phyloP scores from a whole-genome alignment of 805 yeast genomes.

The Saturnispora zaruensis region DNA sequence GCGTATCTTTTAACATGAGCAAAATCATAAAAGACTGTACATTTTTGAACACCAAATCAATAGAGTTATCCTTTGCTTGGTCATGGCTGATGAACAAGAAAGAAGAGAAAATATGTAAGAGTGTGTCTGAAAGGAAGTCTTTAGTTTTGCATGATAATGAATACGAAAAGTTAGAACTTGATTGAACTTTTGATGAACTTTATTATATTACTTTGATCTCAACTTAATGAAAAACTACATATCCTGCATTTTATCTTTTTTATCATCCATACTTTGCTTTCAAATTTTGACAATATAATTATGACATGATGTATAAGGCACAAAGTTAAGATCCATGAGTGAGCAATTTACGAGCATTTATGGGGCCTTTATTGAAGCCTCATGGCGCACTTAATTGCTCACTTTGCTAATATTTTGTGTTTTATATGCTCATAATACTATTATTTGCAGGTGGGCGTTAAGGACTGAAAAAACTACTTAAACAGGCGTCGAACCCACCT shows the following conservation, averaged over 20 bases:
- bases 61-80: neutral
- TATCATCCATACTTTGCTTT: neutral
- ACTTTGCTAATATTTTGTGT: neutral
- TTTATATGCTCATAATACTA: neutral
- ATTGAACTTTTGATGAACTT: neutral
- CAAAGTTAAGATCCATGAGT: no score
- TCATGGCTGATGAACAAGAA: neutral
- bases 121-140: neutral
- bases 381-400: neutral
- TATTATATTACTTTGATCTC: neutral
- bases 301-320: no score
- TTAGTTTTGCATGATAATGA: neutral
- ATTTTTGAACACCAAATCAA: neutral
- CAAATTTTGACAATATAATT: no score
- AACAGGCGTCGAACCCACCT: neutral
- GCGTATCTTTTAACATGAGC: neutral
- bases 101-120: neutral
- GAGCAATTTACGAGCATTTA: neutral
- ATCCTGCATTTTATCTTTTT: no score
- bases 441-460: neutral
- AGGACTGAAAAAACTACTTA: neutral
- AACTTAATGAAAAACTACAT: no score
- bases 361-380: neutral
- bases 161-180: neutral
- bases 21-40: neutral